A percentile compares a stretch with the other conserved stretches of the same genome.
These are phyloP conservation scores for Batrachochytrium dendrobatidis DNA, from an alignment of 371 early-diverging fungal genomes.

Conservation along the genomic window DNA sequence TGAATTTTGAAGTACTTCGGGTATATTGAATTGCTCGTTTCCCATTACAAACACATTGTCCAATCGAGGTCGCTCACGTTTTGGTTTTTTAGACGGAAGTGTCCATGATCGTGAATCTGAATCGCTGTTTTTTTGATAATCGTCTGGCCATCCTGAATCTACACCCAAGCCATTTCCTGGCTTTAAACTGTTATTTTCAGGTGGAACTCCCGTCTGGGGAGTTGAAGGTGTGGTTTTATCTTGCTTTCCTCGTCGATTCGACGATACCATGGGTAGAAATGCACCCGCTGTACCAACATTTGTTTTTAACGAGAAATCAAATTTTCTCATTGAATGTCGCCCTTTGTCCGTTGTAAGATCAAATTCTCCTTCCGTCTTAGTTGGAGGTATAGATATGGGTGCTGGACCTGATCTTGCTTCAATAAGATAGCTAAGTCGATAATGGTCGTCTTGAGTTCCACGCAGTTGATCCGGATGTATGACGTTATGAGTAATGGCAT, in stretches of 20 bases:
- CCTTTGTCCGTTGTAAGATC: not conserved
- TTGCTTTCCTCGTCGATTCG: not conserved
- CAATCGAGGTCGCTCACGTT: not conserved
- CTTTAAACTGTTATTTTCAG: too few relatives aligned
- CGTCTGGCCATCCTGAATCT: too few relatives aligned
- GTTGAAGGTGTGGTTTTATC: too few relatives aligned
- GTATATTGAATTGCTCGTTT: too few relatives aligned
- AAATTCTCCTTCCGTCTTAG: not conserved
- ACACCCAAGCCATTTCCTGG: too few relatives aligned
- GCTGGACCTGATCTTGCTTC: constrained; percentile 4
- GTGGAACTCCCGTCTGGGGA: too few relatives aligned
- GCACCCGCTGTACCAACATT: constrained; percentile 3
- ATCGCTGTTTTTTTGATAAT: too few relatives aligned
- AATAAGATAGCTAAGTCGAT: constrained; percentile 8
- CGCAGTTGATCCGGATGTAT: constrained; percentile 7
- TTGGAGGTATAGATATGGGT: not conserved
- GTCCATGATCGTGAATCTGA: not conserved
- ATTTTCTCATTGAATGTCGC: constrained; percentile 5
- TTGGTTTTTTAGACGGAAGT: not conserved
- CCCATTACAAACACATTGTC: not conserved
- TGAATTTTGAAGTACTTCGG: too few relatives aligned
- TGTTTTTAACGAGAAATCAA: not conserved
- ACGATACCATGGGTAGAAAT: not conserved
- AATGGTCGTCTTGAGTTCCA: constrained; percentile 20
- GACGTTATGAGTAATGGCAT: constrained; percentile 9